These are phyloP conservation scores for Aspergillus coremiiformis DNA, from an alignment of 495 filamentous ascomycete species.

Conservation along the genomic window DNA sequence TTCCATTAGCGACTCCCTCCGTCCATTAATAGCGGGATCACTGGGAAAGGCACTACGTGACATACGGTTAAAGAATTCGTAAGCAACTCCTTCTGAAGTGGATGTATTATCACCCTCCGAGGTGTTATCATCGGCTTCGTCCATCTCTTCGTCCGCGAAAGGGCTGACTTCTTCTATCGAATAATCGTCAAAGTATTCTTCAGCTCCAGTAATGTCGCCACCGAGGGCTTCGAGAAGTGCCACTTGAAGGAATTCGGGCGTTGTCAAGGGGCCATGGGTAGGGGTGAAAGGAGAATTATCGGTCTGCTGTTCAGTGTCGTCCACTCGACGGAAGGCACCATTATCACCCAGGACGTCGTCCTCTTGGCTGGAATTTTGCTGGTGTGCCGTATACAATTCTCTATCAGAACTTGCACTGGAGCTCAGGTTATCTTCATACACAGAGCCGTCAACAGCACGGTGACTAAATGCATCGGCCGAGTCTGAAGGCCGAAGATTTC, in stretches of 20 bases:
- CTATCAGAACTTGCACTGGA: conserved; percentile 9
- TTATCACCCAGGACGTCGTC: not conserved
- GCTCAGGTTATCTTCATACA: conserved; percentile 12
- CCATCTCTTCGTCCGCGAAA: conserved; percentile 6
- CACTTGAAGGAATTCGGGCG: conserved; percentile 16
- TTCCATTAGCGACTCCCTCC: conserved; percentile 4
- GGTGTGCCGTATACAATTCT: conserved; percentile 2
- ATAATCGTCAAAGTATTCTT: conserved; percentile 17
- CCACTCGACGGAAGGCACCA: conserved; percentile 1
- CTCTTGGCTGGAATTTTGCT: not conserved
- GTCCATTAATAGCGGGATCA: not conserved
- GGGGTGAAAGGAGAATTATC: conserved; percentile 1
- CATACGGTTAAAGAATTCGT: conserved; percentile 17
- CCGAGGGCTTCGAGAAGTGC: conserved; percentile 19
- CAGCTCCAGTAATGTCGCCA: conserved; percentile 13
- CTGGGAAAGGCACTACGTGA: conserved; percentile 3
- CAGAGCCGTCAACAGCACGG: conserved; percentile 18
- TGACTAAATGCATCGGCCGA: conserved; percentile 16
- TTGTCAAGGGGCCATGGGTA: conserved; percentile 11
- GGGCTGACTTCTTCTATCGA: conserved; percentile 18
- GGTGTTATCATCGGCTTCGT: conserved; percentile 7
- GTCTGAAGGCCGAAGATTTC: conserved; percentile 10
- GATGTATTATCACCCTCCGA: conserved; percentile 7
- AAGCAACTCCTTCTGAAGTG: conserved; percentile 2
- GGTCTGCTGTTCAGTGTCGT: conserved; percentile 5